Percentiles rank a stretch among this genome's conserved stretches.
Conservation (phyloP, 225 moss, liverwort and hornwort genomes). For the Lunularia cruciata region DNA sequence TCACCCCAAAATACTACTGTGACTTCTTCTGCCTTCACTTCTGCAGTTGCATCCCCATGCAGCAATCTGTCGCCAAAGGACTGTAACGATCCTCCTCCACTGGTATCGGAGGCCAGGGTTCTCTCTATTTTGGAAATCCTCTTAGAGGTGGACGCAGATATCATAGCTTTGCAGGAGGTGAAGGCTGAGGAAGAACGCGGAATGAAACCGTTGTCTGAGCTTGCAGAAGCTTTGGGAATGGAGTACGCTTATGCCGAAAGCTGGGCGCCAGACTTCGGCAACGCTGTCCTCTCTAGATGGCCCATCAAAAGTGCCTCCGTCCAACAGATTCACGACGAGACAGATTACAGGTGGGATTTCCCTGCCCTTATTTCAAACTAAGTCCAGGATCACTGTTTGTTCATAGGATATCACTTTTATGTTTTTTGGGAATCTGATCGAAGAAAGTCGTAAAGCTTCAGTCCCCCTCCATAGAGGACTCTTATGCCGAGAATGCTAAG, state of each 20-base stretch:
- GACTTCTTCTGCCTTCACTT: background rate
- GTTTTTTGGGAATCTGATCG: too few species aligned
- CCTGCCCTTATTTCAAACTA: too few species aligned
- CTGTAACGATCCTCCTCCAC: background rate
- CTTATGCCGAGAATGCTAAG: too few species aligned
- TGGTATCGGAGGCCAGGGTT: background rate
- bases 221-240: constrained; percentile 50
- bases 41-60: constrained; percentile 31
- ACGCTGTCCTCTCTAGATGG: constrained; percentile 51
- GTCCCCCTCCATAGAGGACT: too few species aligned
- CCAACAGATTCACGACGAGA: constrained; percentile 53
- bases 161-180: constrained; percentile 51
- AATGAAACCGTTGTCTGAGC: constrained; percentile 52
- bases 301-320: constrained; percentile 53
- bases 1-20: constrained; percentile 16
- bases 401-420: too few species aligned
- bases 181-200: constrained; percentile 48
- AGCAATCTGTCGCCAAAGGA: constrained; percentile 25
- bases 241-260: constrained; percentile 52
- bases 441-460: too few species aligned
- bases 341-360: constrained; percentile 43
- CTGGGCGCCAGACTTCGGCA: constrained; percentile 56
- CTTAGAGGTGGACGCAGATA: constrained; percentile 48
- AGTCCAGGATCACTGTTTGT: too few species aligned
- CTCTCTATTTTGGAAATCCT: constrained; percentile 43